Evolutionary conservation across 2,329 filamentous ascomycete genomes (phyloP).

Genomic region (Aspergillus ustus): DNA sequence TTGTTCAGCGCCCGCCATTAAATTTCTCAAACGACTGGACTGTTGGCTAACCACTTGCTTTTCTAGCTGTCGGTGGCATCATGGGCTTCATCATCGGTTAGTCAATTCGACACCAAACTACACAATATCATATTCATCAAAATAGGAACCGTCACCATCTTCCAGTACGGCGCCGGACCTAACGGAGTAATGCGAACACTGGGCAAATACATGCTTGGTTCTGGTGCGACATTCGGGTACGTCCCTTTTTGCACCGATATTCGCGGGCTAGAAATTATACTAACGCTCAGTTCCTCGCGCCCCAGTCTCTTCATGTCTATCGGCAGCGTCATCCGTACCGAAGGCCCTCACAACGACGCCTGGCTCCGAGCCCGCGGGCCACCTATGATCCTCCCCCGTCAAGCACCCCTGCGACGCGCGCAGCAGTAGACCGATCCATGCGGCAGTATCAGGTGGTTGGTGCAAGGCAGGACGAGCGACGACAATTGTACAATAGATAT

Average conservation of each 20-base stretch:
- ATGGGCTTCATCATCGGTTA: slow-evolving; percentile 98
- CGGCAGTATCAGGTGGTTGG: not conserved
- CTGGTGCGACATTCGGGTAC: slow-evolving; percentile 94
- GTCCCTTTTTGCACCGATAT: slow-evolving; percentile 27
- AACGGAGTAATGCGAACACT: slow-evolving; percentile 93
- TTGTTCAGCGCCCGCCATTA: slow-evolving; percentile 30
- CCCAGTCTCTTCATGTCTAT: slow-evolving; percentile 95
- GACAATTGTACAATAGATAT: slow-evolving; percentile 39
- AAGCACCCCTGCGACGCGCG: slow-evolving; percentile 39
- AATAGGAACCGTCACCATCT: slow-evolving; percentile 87
- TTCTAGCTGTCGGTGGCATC: slow-evolving; percentile 84
- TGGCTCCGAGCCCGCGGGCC: slow-evolving; percentile 75
- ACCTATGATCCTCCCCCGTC: slow-evolving; percentile 69
- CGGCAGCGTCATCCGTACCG: slow-evolving; percentile 92
- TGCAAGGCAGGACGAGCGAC: slow-evolving; percentile 8
- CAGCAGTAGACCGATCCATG: slow-evolving; percentile 34
- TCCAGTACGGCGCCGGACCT: slow-evolving; percentile 89
- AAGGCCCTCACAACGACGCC: slow-evolving; percentile 76
- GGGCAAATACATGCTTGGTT: slow-evolving; percentile 95
- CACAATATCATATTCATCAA: slow-evolving; percentile 8
- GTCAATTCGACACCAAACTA: slow-evolving; percentile 25
- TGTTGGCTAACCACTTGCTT: slow-evolving; percentile 12
- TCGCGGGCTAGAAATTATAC: not conserved
- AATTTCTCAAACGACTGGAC: not conserved
- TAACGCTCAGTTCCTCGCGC: not conserved